phyloP scores from a whole-genome alignment of 1,284 basidiomycete genomes.

The Malassezia restricta region DNA sequence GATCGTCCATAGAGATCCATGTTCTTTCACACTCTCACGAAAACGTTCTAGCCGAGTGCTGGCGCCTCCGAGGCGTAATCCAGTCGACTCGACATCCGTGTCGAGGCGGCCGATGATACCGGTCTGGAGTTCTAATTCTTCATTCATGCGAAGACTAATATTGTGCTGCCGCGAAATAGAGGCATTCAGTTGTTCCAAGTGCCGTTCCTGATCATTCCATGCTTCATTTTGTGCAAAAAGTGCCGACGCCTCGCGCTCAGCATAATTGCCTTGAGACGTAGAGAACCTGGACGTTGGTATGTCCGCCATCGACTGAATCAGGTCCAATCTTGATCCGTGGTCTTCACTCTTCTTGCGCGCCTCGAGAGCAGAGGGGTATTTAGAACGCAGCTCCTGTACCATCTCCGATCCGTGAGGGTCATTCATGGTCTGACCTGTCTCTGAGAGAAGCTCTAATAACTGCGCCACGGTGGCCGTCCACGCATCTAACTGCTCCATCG shows the following conservation, averaged over 20 bases:
- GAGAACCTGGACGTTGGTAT: not conserved
- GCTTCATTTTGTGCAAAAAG: constrained; percentile 22
- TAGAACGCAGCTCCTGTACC: not conserved
- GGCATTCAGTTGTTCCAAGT: constrained; percentile 30
- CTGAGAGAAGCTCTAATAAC: not conserved
- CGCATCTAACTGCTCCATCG: not conserved
- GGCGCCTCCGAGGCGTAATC: constrained; percentile 30
- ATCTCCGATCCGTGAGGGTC: constrained; percentile 11
- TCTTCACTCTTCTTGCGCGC: not conserved
- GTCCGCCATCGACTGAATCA: not conserved
- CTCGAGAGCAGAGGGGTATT: not conserved
- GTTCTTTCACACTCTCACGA: constrained; percentile 28
- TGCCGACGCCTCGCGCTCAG: not conserved
- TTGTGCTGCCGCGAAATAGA: constrained; percentile 38
- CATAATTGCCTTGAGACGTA: not conserved
- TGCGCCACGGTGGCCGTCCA: constrained; percentile 8
- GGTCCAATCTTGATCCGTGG: not conserved
- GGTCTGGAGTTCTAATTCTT: constrained; percentile 39
- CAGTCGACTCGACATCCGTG: constrained; percentile 27
- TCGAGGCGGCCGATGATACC: constrained; percentile 33
- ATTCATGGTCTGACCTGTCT: constrained; percentile 11
- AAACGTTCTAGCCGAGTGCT: constrained; percentile 25
- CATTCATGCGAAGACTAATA: constrained; percentile 40
- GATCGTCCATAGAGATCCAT: constrained; percentile 29
- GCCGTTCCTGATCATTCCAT: constrained; percentile 30